Evolutionary conservation across 495 filamentous ascomycete species (phyloP).

Genomic region (Aspergillus incahuasiensis): DNA sequence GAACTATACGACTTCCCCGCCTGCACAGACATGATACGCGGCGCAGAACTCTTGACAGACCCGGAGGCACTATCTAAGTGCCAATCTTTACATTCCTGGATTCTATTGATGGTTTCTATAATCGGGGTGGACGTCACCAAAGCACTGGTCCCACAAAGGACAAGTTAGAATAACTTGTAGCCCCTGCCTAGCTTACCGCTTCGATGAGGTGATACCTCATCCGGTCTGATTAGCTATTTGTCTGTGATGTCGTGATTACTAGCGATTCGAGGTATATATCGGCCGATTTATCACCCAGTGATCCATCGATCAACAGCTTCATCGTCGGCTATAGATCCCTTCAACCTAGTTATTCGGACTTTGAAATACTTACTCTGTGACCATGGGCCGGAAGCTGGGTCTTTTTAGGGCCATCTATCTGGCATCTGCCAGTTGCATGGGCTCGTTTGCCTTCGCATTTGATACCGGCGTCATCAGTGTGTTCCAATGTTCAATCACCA

Average conservation of each 20-base stretch:
- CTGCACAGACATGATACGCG: too few relatives aligned
- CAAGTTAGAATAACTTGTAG: neutral
- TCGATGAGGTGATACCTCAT: neutral
- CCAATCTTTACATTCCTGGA: neutral
- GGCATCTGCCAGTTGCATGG: constrained; percentile 36
- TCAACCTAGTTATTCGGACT: neutral
- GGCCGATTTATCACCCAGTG: neutral
- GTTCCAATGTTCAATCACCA: constrained; percentile 1
- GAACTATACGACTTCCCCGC: neutral
- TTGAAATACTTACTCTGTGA: neutral
- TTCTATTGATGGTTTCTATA: too few relatives aligned
- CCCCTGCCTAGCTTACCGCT: neutral
- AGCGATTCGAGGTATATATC: neutral
- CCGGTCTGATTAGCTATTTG: neutral
- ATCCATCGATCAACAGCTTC: neutral
- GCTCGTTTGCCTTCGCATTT: constrained; percentile 38
- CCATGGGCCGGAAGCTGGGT: constrained; percentile 32
- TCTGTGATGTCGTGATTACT: neutral
- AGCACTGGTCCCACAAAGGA: neutral
- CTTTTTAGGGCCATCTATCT: constrained; percentile 31
- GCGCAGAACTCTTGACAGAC: too few relatives aligned
- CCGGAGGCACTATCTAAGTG: too few relatives aligned
- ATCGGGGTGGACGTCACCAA: neutral
- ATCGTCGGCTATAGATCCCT: neutral
- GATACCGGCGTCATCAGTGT: constrained; percentile 38